phyloP scores from a whole-genome alignment of 129 eudicot species.

The Mikania micrantha region DNA sequence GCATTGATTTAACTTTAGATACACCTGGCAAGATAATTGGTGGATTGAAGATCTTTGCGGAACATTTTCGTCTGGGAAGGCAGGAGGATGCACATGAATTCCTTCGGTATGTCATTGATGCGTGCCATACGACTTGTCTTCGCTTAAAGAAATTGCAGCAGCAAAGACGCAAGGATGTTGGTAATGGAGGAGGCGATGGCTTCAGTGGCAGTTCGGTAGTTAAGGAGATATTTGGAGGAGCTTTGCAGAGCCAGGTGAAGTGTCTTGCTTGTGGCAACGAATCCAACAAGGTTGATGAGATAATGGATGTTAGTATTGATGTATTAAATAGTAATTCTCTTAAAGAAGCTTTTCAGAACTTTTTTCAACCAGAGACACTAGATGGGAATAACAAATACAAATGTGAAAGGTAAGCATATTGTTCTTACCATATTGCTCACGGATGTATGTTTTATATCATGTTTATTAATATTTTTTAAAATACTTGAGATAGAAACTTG shows the following conservation, averaged over 20 bases:
- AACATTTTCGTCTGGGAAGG: constrained; percentile 68
- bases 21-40: constrained; percentile 61
- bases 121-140: constrained; percentile 88
- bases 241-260: constrained; percentile 93
- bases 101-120: constrained; percentile 83
- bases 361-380: constrained; percentile 75
- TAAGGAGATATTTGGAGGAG: constrained; percentile 96
- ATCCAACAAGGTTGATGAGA: constrained; percentile 95
- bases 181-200: constrained; percentile 38
- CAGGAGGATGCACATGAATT: constrained; percentile 99
- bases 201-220: constrained; percentile 46
- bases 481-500: constrained; percentile 16
- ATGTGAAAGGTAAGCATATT: constrained; percentile 69
- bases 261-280: constrained; percentile 85
- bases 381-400: constrained; percentile 96
- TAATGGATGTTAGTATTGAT: constrained; percentile 92
- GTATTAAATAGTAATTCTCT: constrained; percentile 59
- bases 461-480: background rate
- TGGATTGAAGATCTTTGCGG: constrained; percentile 64
- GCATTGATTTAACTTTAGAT: constrained; percentile 47
- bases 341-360: constrained; percentile 68
- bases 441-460: constrained; percentile 3
- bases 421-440: background rate
- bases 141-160: constrained; percentile 82
- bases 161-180: constrained; percentile 32